These are phyloP conservation scores for Candida sanyaensis DNA, from an alignment of 1,139 yeast species.

Conservation along the genomic window DNA sequence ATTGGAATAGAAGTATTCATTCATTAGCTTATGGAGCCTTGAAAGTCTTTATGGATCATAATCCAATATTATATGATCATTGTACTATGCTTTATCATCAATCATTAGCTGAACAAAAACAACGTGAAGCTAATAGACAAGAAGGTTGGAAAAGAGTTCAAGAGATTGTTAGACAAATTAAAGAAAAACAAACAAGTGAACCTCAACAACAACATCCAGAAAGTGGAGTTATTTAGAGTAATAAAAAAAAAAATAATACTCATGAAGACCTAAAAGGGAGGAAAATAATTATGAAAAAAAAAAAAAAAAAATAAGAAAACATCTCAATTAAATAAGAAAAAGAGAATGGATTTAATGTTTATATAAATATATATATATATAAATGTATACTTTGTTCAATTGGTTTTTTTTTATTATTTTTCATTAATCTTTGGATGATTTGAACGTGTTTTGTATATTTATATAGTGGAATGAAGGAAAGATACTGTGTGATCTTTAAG, in stretches of 20 bases:
- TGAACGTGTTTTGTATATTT: no score
- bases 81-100: conserved; percentile 86
- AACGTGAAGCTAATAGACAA: conserved; percentile 60
- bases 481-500: no score
- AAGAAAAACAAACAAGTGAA: conserved; percentile 15
- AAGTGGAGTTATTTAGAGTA: conserved; percentile 7
- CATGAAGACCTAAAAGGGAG: not conserved
- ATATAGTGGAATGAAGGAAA: no score
- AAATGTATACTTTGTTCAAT: no score
- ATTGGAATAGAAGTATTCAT: conserved; percentile 93
- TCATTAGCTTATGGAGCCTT: conserved; percentile 88
- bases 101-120: conserved; percentile 64
- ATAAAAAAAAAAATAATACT: no score
- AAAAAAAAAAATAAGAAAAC: not conserved
- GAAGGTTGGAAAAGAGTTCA: conserved; percentile 80
- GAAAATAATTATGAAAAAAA: not conserved
- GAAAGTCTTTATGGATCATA: conserved; percentile 91
- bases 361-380: no score
- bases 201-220: conserved; percentile 6
- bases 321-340: no score
- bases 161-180: conserved; percentile 49
- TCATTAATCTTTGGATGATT: no score
- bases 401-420: no score
- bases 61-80: conserved; percentile 87
- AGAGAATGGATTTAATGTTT: no score